These are phyloP conservation scores for Fusarium metavorans DNA, from an alignment of 2,329 filamentous ascomycete genomes.

Conservation along the genomic window DNA sequence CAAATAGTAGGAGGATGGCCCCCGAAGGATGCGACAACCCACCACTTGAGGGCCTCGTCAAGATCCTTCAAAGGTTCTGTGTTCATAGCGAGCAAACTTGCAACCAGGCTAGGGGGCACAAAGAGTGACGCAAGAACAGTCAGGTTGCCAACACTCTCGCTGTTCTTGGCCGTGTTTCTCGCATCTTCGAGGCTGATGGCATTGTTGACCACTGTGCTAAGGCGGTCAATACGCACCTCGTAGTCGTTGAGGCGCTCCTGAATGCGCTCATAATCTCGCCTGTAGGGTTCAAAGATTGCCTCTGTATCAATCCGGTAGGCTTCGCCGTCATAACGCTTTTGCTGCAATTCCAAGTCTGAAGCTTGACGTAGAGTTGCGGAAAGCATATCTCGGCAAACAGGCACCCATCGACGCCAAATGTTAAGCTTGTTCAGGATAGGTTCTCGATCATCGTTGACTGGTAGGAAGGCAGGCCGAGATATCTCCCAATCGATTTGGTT, in stretches of 20 bases:
- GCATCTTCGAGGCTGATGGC: slow-evolving; percentile 3
- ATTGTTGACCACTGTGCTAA: slow-evolving; percentile 5
- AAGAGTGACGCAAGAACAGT: background rate
- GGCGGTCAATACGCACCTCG: background rate
- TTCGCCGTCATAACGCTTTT: background rate
- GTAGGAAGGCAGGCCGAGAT: background rate
- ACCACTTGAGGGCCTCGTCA: background rate
- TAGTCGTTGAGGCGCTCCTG: background rate
- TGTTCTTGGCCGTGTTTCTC: slow-evolving; percentile 1
- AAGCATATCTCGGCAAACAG: background rate
- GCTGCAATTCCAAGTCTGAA: background rate
- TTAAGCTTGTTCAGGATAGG: background rate
- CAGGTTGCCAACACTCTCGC: background rate
- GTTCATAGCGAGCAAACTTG: background rate
- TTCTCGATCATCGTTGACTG: background rate
- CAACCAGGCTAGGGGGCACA: background rate
- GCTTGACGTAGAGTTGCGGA: background rate
- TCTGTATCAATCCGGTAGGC: background rate
- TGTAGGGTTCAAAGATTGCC: background rate
- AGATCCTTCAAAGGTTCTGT: background rate
- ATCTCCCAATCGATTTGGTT: slow-evolving; percentile 9
- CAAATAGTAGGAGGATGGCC: slow-evolving; percentile 15
- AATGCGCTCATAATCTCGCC: background rate
- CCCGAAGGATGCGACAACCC: background rate
- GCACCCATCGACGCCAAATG: slow-evolving; percentile 5